A percentile compares a stretch with the other conserved stretches of the same genome.
phyloP scores from a whole-genome alignment of 257 asterid species.

The Eucommia ulmoides region DNA sequence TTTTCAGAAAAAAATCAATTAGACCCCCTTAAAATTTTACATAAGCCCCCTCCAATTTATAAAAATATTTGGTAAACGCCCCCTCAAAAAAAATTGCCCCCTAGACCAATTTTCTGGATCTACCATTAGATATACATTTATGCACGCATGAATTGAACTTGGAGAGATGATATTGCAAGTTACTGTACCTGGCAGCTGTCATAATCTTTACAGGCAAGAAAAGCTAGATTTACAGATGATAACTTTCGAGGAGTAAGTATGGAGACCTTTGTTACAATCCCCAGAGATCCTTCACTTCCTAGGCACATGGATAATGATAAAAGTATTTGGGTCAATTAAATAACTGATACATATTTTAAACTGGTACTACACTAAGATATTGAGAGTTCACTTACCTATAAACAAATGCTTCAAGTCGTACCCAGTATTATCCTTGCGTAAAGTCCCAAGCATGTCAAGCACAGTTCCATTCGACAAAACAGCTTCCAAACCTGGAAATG shows the following conservation, averaged over 20 bases:
- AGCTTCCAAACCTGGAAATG: slow-evolving; percentile 83
- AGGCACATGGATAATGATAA: slow-evolving; percentile 12
- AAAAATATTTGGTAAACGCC: too few relatives aligned
- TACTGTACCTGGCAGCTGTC: slow-evolving; percentile 81
- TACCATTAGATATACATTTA: too few relatives aligned
- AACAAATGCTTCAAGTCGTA: slow-evolving; percentile 96
- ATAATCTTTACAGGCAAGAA: slow-evolving; percentile 89
- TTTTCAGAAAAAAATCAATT: too few relatives aligned
- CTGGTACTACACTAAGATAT: neutral
- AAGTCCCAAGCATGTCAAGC: slow-evolving; percentile 89
- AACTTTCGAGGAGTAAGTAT: slow-evolving; percentile 89
- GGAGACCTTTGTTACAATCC: slow-evolving; percentile 85
- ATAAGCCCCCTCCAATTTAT: too few relatives aligned
- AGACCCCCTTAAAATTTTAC: too few relatives aligned
- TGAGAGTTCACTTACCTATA: slow-evolving; percentile 42
- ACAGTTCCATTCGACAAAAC: slow-evolving; percentile 93
- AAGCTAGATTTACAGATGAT: slow-evolving; percentile 79
- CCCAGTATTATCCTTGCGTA: slow-evolving; percentile 96
- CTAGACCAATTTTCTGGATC: too few relatives aligned
- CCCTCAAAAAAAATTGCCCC: too few relatives aligned
- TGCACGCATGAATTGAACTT: neutral
- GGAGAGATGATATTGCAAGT: slow-evolving; percentile 1
- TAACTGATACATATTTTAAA: neutral
- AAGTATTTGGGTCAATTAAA: slow-evolving; percentile 7
- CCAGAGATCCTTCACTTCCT: slow-evolving; percentile 99